Evolutionary conservation across 1,139 yeast genomes (phyloP), one percentile per base, ranked within the genome.

Genomic region (Yamadazyma kanchanaburiensis): DNA sequence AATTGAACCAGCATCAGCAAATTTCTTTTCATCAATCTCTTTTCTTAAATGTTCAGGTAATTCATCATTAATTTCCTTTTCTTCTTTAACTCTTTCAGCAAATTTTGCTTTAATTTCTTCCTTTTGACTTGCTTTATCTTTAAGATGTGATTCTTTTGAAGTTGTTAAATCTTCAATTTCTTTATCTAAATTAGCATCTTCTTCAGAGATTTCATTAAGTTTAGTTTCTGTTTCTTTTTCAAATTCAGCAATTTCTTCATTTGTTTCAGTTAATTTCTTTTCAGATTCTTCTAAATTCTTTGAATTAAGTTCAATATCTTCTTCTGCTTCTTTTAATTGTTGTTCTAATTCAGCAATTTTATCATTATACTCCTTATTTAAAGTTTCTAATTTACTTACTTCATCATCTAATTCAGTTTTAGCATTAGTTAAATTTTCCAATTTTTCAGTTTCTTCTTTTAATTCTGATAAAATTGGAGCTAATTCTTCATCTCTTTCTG

Each of bases 21-120:
- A 49, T 39, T 58, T 60, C 33, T 49, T 49, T 40, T 69, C 76
- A 36, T 64, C 51, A 15, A 74, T 51, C 4, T 67, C 70, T 27
- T 51, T 49, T 38, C 58, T 61, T 46, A 74, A 59, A 51, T 75
- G 80, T 30, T 69, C 76, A 10, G 81, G 81, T 40, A 73, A 64
- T 39, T 65, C 73, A 14, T 45, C 49, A 43, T 74, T 73, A 41
- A 74, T 68, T 34, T 51, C 58, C 40, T 63, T 66, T 41, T 66
- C 74, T 24, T 60, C 67, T 40, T 58, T 59, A 17, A 67, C 67
- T 43, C 52, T 51, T 22, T 56, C 57, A 21, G 63, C 62, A 22
- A 67, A 41, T 11, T 53, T 51, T 13, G 38, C 39, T 42, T 53
- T 48, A 34, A 68, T 67, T 19, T 56, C 61, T 22, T 53, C 45